phyloP scores from a whole-genome alignment of 148 eudicot species.

The Persicaria tinctoria region DNA sequence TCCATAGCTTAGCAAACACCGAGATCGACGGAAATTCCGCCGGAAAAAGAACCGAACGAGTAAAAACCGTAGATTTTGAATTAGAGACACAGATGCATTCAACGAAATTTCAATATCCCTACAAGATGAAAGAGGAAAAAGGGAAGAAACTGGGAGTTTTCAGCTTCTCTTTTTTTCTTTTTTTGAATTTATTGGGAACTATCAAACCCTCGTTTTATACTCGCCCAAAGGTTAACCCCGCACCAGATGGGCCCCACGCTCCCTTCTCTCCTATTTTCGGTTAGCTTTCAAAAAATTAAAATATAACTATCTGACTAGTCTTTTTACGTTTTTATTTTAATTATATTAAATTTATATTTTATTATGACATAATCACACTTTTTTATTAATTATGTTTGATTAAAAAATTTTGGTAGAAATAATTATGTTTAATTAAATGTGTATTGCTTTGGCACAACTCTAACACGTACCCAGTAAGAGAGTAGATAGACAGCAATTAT shows the following conservation, averaged over 20 bases:
- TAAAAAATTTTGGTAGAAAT: background rate
- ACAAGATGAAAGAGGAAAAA: background rate
- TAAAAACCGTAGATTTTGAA: background rate
- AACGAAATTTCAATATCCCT: background rate
- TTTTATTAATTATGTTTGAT: background rate
- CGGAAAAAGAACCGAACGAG: background rate
- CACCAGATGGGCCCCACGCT: background rate
- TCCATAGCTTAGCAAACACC: background rate
- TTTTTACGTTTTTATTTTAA: background rate
- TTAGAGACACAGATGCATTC: background rate
- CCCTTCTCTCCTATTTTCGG: background rate
- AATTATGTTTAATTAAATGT: background rate
- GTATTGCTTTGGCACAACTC: conserved; percentile 9
- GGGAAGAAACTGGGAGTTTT: background rate
- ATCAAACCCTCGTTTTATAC: background rate
- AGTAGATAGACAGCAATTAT: background rate
- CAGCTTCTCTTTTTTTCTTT: background rate
- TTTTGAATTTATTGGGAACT: conserved; percentile 1
- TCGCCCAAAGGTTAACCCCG: background rate
- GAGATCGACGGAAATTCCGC: background rate
- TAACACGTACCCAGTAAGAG: background rate
- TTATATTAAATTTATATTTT: background rate
- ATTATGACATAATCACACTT: background rate
- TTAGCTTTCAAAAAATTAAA: background rate
- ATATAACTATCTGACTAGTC: background rate